Percentiles rank a stretch among this genome's conserved stretches.
phyloP scores from a whole-genome alignment of 495 filamentous ascomycete species.

The Penicillium chermesinum region DNA sequence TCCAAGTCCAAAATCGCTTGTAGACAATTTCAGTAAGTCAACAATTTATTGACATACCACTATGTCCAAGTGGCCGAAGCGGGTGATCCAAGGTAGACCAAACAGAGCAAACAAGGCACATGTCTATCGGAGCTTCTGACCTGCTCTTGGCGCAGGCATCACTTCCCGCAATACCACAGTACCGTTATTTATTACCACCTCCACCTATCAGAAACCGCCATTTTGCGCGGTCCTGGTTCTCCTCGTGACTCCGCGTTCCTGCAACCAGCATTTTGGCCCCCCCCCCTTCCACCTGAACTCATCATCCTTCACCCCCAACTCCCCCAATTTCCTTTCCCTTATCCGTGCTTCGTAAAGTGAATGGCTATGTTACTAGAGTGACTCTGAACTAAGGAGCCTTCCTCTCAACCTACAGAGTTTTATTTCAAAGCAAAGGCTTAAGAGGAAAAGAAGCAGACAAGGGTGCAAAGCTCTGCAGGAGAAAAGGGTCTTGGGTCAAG shows the following conservation, averaged over 20 bases:
- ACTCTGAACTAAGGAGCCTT: conserved; percentile 38
- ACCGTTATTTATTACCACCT: conserved; percentile 4
- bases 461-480: conserved; percentile 12
- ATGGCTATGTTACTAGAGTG: conserved; percentile 39
- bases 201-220: background rate
- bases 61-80: conserved; percentile 2
- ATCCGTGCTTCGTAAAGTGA: conserved; percentile 41
- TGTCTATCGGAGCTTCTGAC: background rate
- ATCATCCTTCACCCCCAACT: conserved; percentile 17
- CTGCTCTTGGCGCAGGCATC: background rate
- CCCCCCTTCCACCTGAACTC: conserved; percentile 14
- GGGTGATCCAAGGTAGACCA: conserved; percentile 10
- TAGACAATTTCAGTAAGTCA: background rate
- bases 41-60: conserved; percentile 8
- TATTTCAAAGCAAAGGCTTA: conserved; percentile 28
- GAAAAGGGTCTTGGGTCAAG: conserved; percentile 13
- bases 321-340: conserved; percentile 17
- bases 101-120: conserved; percentile 15
- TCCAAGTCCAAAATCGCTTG: too few relatives aligned
- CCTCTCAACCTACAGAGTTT: conserved; percentile 18
- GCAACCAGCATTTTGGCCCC: conserved; percentile 6
- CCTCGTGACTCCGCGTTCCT: conserved; percentile 5
- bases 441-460: conserved; percentile 19
- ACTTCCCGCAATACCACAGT: background rate
- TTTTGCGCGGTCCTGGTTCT: background rate